Base-by-base conservation (phyloP, 225 moss, liverwort and hornwort species). In the Lunularia cruciata region DNA sequence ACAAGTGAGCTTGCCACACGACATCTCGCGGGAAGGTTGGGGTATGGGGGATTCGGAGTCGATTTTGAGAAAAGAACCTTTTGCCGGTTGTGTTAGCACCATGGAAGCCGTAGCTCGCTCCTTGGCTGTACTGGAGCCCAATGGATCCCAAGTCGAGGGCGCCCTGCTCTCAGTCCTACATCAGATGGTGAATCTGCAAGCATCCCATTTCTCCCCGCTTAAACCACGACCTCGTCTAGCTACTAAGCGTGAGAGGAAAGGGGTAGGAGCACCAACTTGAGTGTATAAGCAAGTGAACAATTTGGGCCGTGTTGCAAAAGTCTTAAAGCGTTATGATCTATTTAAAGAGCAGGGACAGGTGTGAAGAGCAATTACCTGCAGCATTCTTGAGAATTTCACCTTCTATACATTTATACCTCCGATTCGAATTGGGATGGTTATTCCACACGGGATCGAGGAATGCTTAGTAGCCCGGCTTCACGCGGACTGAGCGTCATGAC, bases 71-170 rank as follows among this genome's bases (percentile, higher is more conserved):
- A 98, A 93, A 71, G 98, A 93, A 72, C 98, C 93, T 1, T 93
- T 88, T 54, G 88, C 85, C 30, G 98, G 98, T 14, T 98, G 93
- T 60, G 86, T 98, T 10, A 93, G 90, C 67, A 93, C 98, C 10
- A 82, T 98, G 86, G 93, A 98, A 75, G 98, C 98, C 15, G 82
- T 88, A 51, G 80, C 91, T 61, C 87, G 83, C 3, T 78, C 89
- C 1, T 79, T 98, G 36, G 75, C 76, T 9, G 57, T 83, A 42
- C 36, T 98, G 69, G 98, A 98, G 71, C 75, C 76, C 4, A 33
- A 81, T 54, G 93, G 93, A 25, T 22, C 69, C 47, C 15, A 57
- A 15, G 47, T 93, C 37, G 85, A 86, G 66, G 48, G 67, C 22
- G 78, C 73, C 48, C 78, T 98, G 43, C 82, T 86, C 70, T 73